Percentiles rank a stretch among this genome's conserved stretches.
phyloP scores from a whole-genome alignment of 305 asterid species.

The Andrographis paniculata region DNA sequence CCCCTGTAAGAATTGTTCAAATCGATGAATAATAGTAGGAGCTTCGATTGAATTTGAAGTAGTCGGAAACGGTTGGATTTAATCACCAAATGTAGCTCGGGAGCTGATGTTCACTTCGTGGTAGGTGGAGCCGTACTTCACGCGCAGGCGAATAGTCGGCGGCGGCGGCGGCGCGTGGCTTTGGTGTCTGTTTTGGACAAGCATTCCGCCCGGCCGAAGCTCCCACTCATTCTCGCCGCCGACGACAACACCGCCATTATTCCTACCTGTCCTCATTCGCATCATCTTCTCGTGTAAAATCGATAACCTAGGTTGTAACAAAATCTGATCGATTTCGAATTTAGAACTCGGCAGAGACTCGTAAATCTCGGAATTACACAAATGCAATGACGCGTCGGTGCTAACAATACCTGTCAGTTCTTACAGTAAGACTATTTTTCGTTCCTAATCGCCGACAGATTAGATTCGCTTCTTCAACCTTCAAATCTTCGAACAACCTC shows the following conservation, averaged over 20 bases:
- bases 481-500: no score
- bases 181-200: conserved; percentile 55
- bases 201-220: conserved; percentile 90
- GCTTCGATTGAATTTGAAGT: neutral
- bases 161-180: conserved; percentile 49
- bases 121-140: conserved; percentile 63
- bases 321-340: neutral
- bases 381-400: no score
- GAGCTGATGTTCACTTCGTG: conserved; percentile 69
- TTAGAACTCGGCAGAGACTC: conserved; percentile 15
- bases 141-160: conserved; percentile 71
- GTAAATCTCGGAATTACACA: no score
- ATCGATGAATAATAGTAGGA: no score
- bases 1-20: conserved; percentile 36
- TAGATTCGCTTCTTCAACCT: no score
- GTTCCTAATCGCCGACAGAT: no score
- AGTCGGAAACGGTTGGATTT: neutral
- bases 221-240: conserved; percentile 49
- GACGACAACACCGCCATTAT: conserved; percentile 8
- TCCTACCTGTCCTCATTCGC: conserved; percentile 38
- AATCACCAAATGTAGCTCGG: conserved; percentile 72
- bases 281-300: no score
- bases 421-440: no score
- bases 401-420: no score
- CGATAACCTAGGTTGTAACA: no score